These are phyloP conservation scores for Gymnopilus dilepis DNA, from an alignment of 768 basidiomycete genomes.

Conservation along the genomic window DNA sequence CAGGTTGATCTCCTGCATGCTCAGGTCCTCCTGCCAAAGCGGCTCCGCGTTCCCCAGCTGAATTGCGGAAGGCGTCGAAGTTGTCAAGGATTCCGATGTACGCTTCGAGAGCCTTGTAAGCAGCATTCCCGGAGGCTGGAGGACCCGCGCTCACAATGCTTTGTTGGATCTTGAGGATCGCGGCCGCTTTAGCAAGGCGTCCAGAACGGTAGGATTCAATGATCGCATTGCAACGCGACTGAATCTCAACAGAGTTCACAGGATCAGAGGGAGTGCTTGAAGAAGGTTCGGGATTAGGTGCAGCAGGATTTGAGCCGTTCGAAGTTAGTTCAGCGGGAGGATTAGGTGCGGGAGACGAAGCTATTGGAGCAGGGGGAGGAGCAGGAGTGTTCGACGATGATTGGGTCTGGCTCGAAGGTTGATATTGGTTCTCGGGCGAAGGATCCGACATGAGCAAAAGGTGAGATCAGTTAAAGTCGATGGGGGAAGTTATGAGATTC, in stretches of 20 bases:
- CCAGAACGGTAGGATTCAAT: constrained; percentile 3
- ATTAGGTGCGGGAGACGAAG: too few species aligned
- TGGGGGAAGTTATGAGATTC: neutral
- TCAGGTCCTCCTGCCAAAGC: neutral
- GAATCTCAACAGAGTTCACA: neutral
- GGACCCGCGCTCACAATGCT: neutral
- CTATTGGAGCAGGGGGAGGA: too few species aligned
- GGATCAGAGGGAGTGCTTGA: neutral
- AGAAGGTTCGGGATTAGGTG: neutral
- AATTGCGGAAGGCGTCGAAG: constrained; percentile 4
- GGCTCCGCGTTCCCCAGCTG: neutral
- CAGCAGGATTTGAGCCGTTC: neutral
- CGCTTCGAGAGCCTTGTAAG: constrained; percentile 14
- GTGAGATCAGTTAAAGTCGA: neutral
- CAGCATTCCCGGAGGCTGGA: neutral
- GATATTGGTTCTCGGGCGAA: neutral
- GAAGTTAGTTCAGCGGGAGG: too few species aligned
- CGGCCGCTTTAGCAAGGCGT: neutral
- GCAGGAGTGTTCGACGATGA: too few species aligned
- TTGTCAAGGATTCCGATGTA: constrained; percentile 20
- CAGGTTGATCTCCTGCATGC: neutral
- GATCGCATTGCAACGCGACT: neutral
- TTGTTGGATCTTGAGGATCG: neutral
- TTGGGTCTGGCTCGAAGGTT: too few species aligned
- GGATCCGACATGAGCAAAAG: neutral